Evolutionary conservation across 2,329 filamentous ascomycete genomes (phyloP).

Genomic region (Cladorrhinum sp.): DNA sequence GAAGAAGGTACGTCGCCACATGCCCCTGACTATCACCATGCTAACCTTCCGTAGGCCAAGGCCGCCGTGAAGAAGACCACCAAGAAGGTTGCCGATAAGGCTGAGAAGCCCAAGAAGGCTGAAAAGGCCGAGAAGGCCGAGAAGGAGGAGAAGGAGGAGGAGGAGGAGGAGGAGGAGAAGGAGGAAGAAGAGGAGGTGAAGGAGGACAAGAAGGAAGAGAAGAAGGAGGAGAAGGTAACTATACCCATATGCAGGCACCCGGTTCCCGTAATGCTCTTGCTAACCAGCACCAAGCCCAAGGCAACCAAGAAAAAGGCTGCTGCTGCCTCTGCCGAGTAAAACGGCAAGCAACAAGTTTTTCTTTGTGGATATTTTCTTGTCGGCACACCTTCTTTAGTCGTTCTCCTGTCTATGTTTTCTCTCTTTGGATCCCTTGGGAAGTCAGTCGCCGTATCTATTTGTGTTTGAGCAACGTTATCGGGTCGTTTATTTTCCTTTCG

Average conservation of each 20-base stretch:
- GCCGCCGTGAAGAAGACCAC: constrained; percentile 30
- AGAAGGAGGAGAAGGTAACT: constrained; percentile 22
- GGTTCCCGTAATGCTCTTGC: not conserved
- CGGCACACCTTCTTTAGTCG: not conserved
- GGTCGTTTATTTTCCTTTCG: not conserved
- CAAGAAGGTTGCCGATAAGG: constrained; percentile 29
- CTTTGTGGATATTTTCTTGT: not conserved
- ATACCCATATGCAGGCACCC: not conserved
- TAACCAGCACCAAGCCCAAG: not conserved
- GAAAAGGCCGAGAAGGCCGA: constrained; percentile 26
- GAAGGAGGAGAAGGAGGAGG: constrained; percentile 27
- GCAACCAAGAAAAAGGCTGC: not conserved
- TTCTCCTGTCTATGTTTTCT: not conserved
- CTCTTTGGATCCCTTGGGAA: not conserved
- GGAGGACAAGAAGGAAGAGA: constrained; percentile 12
- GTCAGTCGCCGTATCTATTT: not conserved
- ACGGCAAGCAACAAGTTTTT: not conserved
- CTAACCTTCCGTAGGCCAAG: constrained; percentile 29
- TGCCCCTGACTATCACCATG: not conserved
- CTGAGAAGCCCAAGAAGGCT: constrained; percentile 21
- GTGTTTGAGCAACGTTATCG: not conserved
- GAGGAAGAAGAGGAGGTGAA: constrained; percentile 18
- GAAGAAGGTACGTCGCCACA: constrained; percentile 30
- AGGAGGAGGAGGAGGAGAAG: constrained; percentile 22
- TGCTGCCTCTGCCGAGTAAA: not conserved